phyloP scores from a whole-genome alignment of 2,329 filamentous ascomycete species.

The Trichocomaceae sp. region DNA sequence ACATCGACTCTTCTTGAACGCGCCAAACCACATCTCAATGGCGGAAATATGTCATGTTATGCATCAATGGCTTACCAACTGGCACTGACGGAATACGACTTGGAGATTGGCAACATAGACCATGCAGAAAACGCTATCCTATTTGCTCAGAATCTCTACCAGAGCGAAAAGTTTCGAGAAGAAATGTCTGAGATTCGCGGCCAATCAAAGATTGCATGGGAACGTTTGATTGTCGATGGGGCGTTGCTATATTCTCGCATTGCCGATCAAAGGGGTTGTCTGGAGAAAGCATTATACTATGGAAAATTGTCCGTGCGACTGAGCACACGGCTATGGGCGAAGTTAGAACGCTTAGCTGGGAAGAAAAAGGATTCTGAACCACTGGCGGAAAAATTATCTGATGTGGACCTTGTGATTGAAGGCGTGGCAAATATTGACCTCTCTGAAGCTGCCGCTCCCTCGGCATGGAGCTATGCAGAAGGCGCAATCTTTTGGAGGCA shows the following conservation, averaged over 20 bases:
- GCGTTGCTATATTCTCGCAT: slow-evolving; percentile 60
- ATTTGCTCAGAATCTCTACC: slow-evolving; percentile 25
- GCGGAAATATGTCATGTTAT: slow-evolving; percentile 37
- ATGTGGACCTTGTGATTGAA: slow-evolving; percentile 33
- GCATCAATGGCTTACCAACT: slow-evolving; percentile 57
- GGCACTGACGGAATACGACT: slow-evolving; percentile 65
- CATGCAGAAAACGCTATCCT: slow-evolving; percentile 45
- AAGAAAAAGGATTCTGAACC: slow-evolving; percentile 28
- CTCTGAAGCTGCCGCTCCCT: slow-evolving; percentile 28
- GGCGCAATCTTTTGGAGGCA: slow-evolving; percentile 74
- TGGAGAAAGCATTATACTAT: slow-evolving; percentile 42
- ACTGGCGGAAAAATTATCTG: slow-evolving; percentile 18
- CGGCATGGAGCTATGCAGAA: slow-evolving; percentile 42
- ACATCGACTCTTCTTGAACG: slow-evolving; percentile 53
- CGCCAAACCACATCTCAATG: slow-evolving; percentile 47
- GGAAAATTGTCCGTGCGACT: slow-evolving; percentile 45
- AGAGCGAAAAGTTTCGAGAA: slow-evolving; percentile 26
- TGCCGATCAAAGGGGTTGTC: slow-evolving; percentile 50
- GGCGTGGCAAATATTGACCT: slow-evolving; percentile 36
- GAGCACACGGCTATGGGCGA: slow-evolving; percentile 47
- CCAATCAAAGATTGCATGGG: slow-evolving; percentile 39
- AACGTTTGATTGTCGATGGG: slow-evolving; percentile 53
- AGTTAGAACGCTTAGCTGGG: slow-evolving; percentile 41
- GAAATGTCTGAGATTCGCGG: slow-evolving; percentile 28
- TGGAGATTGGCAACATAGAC: slow-evolving; percentile 59